phyloP scores from a whole-genome alignment of 148 eudicot genomes.

The Cornus kousa region DNA sequence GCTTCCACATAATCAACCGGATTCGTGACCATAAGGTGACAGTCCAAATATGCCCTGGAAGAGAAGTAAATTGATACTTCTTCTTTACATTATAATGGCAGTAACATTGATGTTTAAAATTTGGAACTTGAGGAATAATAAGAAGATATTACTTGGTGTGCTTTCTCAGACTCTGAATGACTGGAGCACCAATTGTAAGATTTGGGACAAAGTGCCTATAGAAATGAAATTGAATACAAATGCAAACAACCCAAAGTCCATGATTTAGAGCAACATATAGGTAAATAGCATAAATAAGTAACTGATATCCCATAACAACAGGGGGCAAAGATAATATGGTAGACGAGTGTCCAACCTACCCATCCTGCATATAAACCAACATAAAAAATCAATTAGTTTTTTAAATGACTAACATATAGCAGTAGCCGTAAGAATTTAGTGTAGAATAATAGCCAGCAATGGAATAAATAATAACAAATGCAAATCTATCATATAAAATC shows the following conservation, averaged over 20 bases:
- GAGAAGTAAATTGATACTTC: background rate
- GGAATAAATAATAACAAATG: background rate
- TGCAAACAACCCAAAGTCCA: background rate
- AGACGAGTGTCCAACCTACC: slow-evolving; percentile 59
- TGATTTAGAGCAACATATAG: background rate
- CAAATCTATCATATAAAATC: background rate
- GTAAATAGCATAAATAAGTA: background rate
- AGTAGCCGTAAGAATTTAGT: background rate
- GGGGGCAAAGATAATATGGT: background rate
- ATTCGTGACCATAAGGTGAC: slow-evolving; percentile 99
- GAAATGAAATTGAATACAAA: background rate
- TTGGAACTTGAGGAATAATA: background rate
- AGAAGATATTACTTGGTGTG: slow-evolving; percentile 57
- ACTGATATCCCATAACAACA: slow-evolving; percentile 4
- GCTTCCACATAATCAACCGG: slow-evolving; percentile 90
- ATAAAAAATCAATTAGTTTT: slow-evolving; percentile 5
- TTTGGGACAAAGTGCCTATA: slow-evolving; percentile 80
- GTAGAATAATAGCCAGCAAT: background rate
- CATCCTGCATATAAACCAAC: slow-evolving; percentile 72
- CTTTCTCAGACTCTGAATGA: slow-evolving; percentile 75
- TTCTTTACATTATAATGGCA: background rate
- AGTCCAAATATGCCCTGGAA: slow-evolving; percentile 90
- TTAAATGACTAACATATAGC: background rate
- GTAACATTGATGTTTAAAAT: background rate
- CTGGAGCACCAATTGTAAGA: slow-evolving; percentile 88